Evolutionary conservation across 2,329 filamentous ascomycete species (phyloP).

Genomic region (Purpureocillium lavendulum): DNA sequence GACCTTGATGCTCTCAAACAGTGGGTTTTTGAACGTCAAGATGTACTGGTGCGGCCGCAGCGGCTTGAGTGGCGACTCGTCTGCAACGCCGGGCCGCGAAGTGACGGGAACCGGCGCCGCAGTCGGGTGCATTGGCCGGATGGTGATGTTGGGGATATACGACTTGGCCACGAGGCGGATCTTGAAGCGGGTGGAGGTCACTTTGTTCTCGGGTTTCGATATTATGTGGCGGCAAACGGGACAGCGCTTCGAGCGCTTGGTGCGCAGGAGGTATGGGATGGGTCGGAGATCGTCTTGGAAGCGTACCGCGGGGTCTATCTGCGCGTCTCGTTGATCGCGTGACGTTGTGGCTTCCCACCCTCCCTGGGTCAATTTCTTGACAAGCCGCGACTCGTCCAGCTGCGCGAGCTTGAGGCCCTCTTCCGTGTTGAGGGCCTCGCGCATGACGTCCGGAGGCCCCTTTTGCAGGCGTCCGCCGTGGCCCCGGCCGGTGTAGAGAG

Average conservation of each 20-base stretch:
- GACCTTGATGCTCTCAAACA: conserved; percentile 85
- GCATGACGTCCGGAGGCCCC: conserved; percentile 64
- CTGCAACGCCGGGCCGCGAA: conserved; percentile 19
- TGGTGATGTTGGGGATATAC: conserved; percentile 76
- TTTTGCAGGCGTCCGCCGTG: conserved; percentile 57
- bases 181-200: conserved; percentile 80
- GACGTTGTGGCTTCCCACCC: conserved; percentile 58
- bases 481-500: conserved; percentile 65
- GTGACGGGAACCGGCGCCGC: conserved; percentile 24
- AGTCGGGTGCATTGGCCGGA: conserved; percentile 51
- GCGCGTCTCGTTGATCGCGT: conserved; percentile 36
- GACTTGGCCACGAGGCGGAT: conserved; percentile 83
- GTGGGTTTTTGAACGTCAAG: conserved; percentile 84
- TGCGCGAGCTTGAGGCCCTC: conserved; percentile 64
- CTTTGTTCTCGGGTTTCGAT: conserved; percentile 86
- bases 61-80: conserved; percentile 38
- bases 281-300: conserved; percentile 73
- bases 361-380: conserved; percentile 48
- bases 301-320: conserved; percentile 42
- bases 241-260: conserved; percentile 91
- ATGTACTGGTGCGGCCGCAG: conserved; percentile 67
- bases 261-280: conserved; percentile 72
- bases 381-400: conserved; percentile 52
- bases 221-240: conserved; percentile 90
- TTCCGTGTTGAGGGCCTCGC: conserved; percentile 61